phyloP scores from a whole-genome alignment of 1,284 basidiomycete species.

The Waitea zeae region DNA sequence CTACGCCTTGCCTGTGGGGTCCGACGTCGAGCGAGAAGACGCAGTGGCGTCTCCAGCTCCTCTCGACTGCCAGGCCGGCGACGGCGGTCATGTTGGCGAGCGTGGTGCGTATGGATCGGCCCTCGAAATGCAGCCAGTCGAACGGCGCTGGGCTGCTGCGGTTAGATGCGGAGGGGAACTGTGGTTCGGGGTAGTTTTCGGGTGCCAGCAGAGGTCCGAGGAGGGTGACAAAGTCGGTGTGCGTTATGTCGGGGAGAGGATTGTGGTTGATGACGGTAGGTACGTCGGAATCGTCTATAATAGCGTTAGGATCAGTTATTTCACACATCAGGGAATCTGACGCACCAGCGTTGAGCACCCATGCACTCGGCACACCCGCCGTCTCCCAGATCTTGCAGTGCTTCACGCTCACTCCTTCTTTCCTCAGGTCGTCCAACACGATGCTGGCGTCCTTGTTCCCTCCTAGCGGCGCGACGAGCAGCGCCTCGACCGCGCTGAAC shows the following conservation, averaged over 20 bases:
- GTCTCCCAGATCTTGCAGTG: conserved; percentile 60
- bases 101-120: conserved; percentile 56
- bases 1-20: conserved; percentile 55
- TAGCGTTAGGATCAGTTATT: neutral
- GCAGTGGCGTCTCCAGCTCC: conserved; percentile 63
- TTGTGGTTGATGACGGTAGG: conserved; percentile 70
- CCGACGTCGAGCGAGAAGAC: conserved; percentile 66
- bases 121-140: conserved; percentile 74
- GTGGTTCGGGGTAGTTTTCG: conserved; percentile 38
- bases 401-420: conserved; percentile 45
- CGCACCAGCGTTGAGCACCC: conserved; percentile 57
- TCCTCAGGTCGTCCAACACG: conserved; percentile 46
- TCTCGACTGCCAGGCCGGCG: conserved; percentile 60
- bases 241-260: conserved; percentile 65
- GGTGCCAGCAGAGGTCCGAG: conserved; percentile 62
- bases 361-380: conserved; percentile 60
- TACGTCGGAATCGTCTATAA: conserved; percentile 35
- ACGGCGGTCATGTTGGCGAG: conserved; percentile 57
- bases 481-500: conserved; percentile 44
- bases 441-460: conserved; percentile 49
- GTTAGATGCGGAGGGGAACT: conserved; percentile 15
- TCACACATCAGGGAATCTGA: conserved; percentile 3
- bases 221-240: conserved; percentile 66
- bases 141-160: conserved; percentile 54
- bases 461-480: conserved; percentile 56